Base-by-base conservation (phyloP, 371 early-diverging fungal species). In the Coemansia sp. region DNA sequence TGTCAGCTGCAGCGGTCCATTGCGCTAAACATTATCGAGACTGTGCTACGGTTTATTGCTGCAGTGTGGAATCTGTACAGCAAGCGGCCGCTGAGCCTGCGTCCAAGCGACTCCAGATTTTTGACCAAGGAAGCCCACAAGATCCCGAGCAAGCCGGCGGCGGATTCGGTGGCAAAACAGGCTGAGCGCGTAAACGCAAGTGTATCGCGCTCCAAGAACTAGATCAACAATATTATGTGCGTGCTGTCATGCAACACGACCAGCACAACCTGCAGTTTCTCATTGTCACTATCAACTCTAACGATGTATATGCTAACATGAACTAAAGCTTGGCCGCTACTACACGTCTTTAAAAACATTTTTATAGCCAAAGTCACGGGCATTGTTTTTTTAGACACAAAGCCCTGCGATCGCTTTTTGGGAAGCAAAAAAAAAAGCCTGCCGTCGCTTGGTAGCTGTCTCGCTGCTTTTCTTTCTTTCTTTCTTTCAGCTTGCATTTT, bases 1-100 rank as follows among this genome's bases (percentile, higher is more conserved):
- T 85, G 88, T 66, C 95, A 97, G 69, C 78, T 96, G 57, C 95
- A 96, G 78, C 93, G 94, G 68, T 94, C 90, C 60, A 76, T 81
- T 36, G 68, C 69, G 47, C 72, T 81, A 52, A 77, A 92, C 83
- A 93, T 93, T 9, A 81, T 97, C 26, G 97, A 96, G 77, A 68
- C 67, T 5, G 63, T 79, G 4, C 40, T 71, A 45, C 69, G 67
- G 65, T 81, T 80, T 38, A 60, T 77, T 9, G 20, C 53, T 8
- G 68, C 47, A 0, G 69, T 81, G 63, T 81, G 78, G 50, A 79
- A 82, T 66, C 72, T 85, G 38, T 77, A 83, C 63, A 80, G 80
- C 61, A 74, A 69, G 63, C 63, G 52, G 26, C 33, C 57, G 31
- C 61, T 75, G 9, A 42, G 36, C 31, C 39, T 40, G 39, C 68